Base-by-base conservation (phyloP, 2,329 filamentous ascomycete genomes). In the Alternaria sp. region DNA sequence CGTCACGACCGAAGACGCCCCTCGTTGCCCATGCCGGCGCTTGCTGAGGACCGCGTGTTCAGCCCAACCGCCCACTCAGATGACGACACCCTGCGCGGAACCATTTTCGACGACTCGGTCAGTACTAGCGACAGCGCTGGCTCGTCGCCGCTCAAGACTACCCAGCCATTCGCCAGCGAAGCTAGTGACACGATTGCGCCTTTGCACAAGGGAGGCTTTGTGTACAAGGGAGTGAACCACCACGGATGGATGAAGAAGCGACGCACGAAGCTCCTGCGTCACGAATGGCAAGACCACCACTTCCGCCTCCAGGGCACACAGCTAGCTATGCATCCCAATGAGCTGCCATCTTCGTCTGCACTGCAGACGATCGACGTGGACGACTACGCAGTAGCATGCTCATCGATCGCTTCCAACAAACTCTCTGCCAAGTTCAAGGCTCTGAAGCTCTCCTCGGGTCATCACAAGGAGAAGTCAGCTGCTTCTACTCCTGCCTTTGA, bases 161-260 rank as follows among this genome's bases (percentile, higher is more conserved):
- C 73, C 44, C 75, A 70, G 51, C 71, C 57, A 25, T 70, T 65
- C 54, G 62, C 62, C 19, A 53, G 62, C 17, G 69, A 73, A 54
- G 72, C 69, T 44, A 54, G 61, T 43, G 70, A 73, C 54, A 69
- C 59, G 26, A 57, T 72, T 67, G 77, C 60, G 70, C 68, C 68
- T 43, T 74, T 70, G 68, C 65, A 85, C 54, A 78, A 76, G 68
- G 73, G 73, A 57, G 77, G 77, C 23, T 77, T 78, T 55, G 60
- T 67, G 28, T 81, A 81, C 67, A 73, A 77, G 23, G 88, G 88
- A 60, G 81, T 91, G 66, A 87, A 88, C 32, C 92, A 94, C 80
- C 88, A 92, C 53, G 96, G 96, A 2, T 93, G 90, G 80, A 97
- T 99, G 89, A 94, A 93, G 85, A 97, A 97, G 85, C 92, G 95